These are phyloP conservation scores for Phycomyces nitens DNA, from an alignment of 192 early-diverging fungal species.

Conservation along the genomic window DNA sequence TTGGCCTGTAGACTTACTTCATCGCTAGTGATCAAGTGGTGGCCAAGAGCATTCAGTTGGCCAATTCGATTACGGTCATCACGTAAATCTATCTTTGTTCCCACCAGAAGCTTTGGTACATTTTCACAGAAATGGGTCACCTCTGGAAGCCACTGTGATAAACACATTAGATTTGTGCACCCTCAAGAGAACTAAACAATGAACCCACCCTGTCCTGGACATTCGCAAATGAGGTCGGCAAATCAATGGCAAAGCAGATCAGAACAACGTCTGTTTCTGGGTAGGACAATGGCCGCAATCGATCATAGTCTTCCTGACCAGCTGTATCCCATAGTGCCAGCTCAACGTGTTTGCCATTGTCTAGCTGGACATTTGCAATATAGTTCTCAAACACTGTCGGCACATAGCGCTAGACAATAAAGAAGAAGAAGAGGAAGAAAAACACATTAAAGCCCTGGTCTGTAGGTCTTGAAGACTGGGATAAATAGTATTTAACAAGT, in stretches of 20 bases:
- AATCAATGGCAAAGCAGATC: conserved; percentile 66
- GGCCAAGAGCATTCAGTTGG: conserved; percentile 27
- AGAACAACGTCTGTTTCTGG: conserved; percentile 67
- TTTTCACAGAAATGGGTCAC: conserved; percentile 42
- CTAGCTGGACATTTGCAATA: conserved; percentile 51
- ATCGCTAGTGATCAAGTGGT: conserved; percentile 35
- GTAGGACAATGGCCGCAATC: conserved; percentile 64
- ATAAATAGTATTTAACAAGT: no score
- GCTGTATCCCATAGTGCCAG: conserved; percentile 74
- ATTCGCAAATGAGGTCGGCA: conserved; percentile 74
- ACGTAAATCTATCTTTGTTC: conserved; percentile 47
- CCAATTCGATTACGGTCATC: conserved; percentile 25
- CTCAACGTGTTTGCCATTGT: conserved; percentile 54
- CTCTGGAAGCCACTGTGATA: conserved; percentile 45
- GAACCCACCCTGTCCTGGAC: conserved; percentile 63
- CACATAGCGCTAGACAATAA: conserved; percentile 50
- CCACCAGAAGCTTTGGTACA: conserved; percentile 50
- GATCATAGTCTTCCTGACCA: conserved; percentile 73
- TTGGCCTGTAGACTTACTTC: conserved; percentile 15
- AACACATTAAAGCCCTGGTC: neutral
- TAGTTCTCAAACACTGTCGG: conserved; percentile 77
- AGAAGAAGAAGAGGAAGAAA: neutral
- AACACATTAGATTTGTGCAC: neutral
- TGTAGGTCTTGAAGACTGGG: no score
- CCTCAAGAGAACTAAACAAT: neutral